These are phyloP conservation scores for Diaporthe vaccinii DNA, from an alignment of 2,329 filamentous ascomycete species.

Conservation along the genomic window DNA sequence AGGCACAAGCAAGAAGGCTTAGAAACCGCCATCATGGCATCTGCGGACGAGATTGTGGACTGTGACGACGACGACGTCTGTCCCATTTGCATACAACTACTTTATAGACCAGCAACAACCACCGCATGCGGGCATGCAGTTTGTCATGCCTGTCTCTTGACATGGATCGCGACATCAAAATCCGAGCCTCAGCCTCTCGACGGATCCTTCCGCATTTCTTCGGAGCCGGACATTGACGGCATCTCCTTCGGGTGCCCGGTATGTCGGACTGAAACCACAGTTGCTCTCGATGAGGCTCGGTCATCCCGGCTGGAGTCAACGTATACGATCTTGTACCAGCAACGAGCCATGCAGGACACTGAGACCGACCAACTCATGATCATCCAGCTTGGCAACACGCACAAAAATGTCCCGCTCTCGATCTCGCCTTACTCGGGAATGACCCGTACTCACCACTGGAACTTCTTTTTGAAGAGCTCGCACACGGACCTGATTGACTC, in stretches of 20 bases:
- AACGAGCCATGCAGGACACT: background rate
- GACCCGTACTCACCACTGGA: conserved; percentile 18
- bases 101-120: background rate
- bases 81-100: conserved; percentile 22
- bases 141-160: conserved; percentile 28
- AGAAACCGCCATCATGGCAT: background rate
- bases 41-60: background rate
- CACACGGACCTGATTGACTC: conserved; percentile 21
- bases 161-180: conserved; percentile 21
- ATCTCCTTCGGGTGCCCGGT: background rate
- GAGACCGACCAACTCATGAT: conserved; percentile 9
- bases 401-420: conserved; percentile 22
- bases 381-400: conserved; percentile 33
- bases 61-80: conserved; percentile 23
- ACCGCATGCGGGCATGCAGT: conserved; percentile 12
- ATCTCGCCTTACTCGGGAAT: conserved; percentile 28
- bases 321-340: background rate
- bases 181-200: background rate
- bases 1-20: background rate
- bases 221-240: background rate
- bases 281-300: conserved; percentile 1
- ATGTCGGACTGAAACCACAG: conserved; percentile 10
- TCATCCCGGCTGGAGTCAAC: background rate
- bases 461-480: conserved; percentile 20
- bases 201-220: conserved; percentile 2